Conservation (phyloP, 1,284 basidiomycete genomes). For the Volvariella surrecta region DNA sequence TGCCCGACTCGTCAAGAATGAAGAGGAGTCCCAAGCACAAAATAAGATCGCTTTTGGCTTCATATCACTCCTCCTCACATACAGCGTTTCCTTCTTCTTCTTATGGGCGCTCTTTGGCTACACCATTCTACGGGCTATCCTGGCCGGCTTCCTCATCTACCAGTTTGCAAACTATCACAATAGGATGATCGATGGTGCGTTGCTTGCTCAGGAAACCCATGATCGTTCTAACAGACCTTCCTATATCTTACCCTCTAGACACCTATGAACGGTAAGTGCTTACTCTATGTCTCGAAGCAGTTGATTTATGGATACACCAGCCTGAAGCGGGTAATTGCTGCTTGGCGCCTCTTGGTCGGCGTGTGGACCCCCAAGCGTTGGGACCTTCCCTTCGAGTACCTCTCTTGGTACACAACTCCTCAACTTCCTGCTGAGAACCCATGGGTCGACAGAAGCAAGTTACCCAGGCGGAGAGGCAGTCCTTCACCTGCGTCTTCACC, state of each 20-base stretch:
- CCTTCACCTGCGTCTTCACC: constrained; percentile 17
- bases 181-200: constrained; percentile 64
- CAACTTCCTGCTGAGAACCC: constrained; percentile 54
- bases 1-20: constrained; percentile 70
- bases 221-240: constrained; percentile 13
- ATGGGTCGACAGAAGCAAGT: constrained; percentile 51
- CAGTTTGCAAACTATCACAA: constrained; percentile 78
- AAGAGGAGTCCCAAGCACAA: constrained; percentile 89
- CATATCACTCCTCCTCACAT: constrained; percentile 66
- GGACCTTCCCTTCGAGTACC: constrained; percentile 63
- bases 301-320: constrained; percentile 28
- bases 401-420: constrained; percentile 71
- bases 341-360: constrained; percentile 87
- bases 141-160: constrained; percentile 51
- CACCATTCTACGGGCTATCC: constrained; percentile 44
- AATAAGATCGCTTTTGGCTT: constrained; percentile 86
- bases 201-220: constrained; percentile 7
- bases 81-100: constrained; percentile 75
- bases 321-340: constrained; percentile 74
- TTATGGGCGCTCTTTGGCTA: constrained; percentile 77
- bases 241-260: constrained; percentile 32
- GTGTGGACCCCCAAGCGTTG: constrained; percentile 80
- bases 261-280: constrained; percentile 72
- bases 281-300: constrained; percentile 7
- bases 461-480: constrained; percentile 9